These are phyloP conservation scores for Kodamaea restingae DNA, from an alignment of 805 yeast genomes.

Conservation along the genomic window DNA sequence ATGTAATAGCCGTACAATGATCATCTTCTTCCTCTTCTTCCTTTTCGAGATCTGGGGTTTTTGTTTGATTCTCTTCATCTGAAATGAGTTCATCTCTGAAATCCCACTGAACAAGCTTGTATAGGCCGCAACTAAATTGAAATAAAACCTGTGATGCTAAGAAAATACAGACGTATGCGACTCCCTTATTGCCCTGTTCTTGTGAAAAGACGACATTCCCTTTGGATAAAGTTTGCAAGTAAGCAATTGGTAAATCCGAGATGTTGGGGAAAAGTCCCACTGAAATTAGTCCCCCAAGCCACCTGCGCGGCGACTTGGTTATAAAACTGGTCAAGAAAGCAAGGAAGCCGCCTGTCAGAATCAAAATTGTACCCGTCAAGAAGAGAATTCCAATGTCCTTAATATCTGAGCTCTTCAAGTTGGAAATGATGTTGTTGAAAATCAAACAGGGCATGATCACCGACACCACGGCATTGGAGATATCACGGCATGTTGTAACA, in stretches of 20 bases:
- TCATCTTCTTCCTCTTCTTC: background rate
- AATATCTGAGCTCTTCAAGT: conserved; percentile 64
- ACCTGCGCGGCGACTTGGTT: conserved; percentile 62
- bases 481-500: conserved; percentile 63
- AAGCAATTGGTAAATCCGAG: conserved; percentile 83
- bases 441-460: conserved; percentile 73
- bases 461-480: conserved; percentile 64
- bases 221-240: conserved; percentile 65
- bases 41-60: conserved; percentile 12
- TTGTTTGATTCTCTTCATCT: conserved; percentile 3
- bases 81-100: conserved; percentile 41
- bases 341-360: conserved; percentile 45
- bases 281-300: conserved; percentile 72
- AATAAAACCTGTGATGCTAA: conserved; percentile 62
- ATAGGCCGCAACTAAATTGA: conserved; percentile 75
- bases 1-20: background rate
- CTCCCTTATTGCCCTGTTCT: conserved; percentile 66
- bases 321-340: conserved; percentile 44
- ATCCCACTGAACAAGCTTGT: conserved; percentile 66
- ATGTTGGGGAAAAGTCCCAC: conserved; percentile 77
- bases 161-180: conserved; percentile 78
- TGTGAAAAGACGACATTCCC: conserved; percentile 53
- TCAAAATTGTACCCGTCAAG: conserved; percentile 46
- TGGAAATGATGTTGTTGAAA: conserved; percentile 65
- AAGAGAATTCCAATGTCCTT: conserved; percentile 64